phyloP scores from a whole-genome alignment of 2,329 filamentous ascomycete species.

The Diplodia intermedia region DNA sequence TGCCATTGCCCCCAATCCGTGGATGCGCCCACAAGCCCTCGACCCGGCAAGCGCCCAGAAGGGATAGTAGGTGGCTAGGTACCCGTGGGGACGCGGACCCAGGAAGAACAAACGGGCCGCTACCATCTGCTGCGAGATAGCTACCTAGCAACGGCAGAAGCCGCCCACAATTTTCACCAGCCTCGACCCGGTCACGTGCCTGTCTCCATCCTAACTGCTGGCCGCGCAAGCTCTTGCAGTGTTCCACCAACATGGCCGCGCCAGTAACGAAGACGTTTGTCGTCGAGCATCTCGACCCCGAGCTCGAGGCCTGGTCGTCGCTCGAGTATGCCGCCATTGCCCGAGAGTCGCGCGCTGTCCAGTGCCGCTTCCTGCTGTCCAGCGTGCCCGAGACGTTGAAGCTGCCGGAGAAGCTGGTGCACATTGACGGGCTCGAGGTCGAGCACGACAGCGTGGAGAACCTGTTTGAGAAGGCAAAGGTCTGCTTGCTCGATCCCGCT shows the following conservation, averaged over 20 bases:
- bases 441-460: constrained; percentile 82
- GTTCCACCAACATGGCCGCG: constrained; percentile 13
- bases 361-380: constrained; percentile 78
- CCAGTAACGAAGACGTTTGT: constrained; percentile 74
- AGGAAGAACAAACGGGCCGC: constrained; percentile 16
- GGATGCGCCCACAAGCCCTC: not conserved
- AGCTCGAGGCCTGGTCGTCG: constrained; percentile 91
- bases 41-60: not conserved
- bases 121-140: constrained; percentile 20
- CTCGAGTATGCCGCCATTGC: constrained; percentile 92
- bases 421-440: constrained; percentile 69
- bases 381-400: constrained; percentile 74
- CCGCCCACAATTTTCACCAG: constrained; percentile 16
- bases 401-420: constrained; percentile 64
- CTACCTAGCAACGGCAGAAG: constrained; percentile 11
- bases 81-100: not conserved
- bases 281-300: constrained; percentile 94
- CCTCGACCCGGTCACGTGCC: constrained; percentile 5
- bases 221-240: constrained; percentile 7
- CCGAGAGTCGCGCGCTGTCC: constrained; percentile 72
- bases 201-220: not conserved
- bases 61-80: constrained; percentile 1
- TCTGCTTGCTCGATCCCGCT: constrained; percentile 89
- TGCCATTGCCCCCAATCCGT: constrained; percentile 8
- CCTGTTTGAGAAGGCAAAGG: constrained; percentile 76